These are phyloP conservation scores for Lecanicillium sp. DNA, from an alignment of 2,329 filamentous ascomycete species.

Conservation along the genomic window DNA sequence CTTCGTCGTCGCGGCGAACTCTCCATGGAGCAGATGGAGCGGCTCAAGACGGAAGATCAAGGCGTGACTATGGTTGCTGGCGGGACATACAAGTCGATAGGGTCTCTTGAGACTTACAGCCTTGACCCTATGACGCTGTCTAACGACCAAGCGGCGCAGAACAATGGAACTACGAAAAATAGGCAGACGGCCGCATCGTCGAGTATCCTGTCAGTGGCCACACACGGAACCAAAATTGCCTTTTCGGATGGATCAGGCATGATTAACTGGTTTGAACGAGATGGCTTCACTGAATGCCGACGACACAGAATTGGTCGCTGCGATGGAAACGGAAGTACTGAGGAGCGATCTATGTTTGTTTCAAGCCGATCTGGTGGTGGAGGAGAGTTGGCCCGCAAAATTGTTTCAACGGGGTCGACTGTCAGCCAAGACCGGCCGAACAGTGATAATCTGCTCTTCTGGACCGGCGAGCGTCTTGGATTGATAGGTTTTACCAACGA, in stretches of 20 bases:
- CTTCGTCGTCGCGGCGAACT: slow-evolving; percentile 47
- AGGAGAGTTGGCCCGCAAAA: slow-evolving; percentile 73
- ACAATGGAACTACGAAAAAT: slow-evolving; percentile 59
- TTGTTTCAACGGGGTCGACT: slow-evolving; percentile 52
- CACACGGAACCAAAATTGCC: slow-evolving; percentile 75
- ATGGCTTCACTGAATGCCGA: slow-evolving; percentile 59
- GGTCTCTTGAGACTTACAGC: slow-evolving; percentile 81
- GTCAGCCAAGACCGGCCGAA: slow-evolving; percentile 28
- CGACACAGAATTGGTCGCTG: slow-evolving; percentile 48
- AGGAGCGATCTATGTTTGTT: slow-evolving; percentile 41
- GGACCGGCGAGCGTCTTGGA: slow-evolving; percentile 82
- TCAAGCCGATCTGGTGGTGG: slow-evolving; percentile 30
- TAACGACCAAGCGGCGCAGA: slow-evolving; percentile 18
- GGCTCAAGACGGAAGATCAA: slow-evolving; percentile 41
- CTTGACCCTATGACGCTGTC: slow-evolving; percentile 30
- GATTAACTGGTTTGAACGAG: slow-evolving; percentile 85
- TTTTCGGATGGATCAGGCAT: slow-evolving; percentile 78
- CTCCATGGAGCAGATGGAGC: slow-evolving; percentile 44
- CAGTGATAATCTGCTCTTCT: slow-evolving; percentile 67
- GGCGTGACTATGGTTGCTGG: slow-evolving; percentile 70
- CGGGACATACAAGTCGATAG: slow-evolving; percentile 87
- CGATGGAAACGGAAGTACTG: slow-evolving; percentile 24
- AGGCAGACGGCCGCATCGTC: slow-evolving; percentile 74
- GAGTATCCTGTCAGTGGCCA: slow-evolving; percentile 72
- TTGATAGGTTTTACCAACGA: slow-evolving; percentile 56